A percentile compares a stretch with the other conserved stretches of the same genome.
Evolutionary conservation across 202 grass and related monocot genomes (phyloP).

Genomic region (Zizania palustris): DNA sequence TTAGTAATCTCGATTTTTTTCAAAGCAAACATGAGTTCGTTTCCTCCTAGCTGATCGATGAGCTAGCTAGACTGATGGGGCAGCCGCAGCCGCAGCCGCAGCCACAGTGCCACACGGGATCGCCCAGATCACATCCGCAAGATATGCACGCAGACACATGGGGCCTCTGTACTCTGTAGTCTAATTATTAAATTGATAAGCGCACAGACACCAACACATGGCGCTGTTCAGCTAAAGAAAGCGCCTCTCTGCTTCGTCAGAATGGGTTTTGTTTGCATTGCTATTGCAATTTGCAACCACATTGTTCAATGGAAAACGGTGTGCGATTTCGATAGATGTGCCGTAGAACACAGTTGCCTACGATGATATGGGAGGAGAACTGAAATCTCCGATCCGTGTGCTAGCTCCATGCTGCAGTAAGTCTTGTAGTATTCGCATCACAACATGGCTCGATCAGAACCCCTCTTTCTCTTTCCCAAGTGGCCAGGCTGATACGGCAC

Average conservation of each 20-base stretch:
- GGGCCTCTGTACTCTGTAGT: constrained; percentile 41
- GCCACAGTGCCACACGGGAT: constrained; percentile 15
- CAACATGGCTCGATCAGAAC: not conserved
- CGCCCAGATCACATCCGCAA: constrained; percentile 15
- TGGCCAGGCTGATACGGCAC: not conserved
- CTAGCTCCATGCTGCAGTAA: not conserved
- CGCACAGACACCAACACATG: constrained; percentile 56
- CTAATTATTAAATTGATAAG: constrained; percentile 74
- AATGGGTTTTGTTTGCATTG: constrained; percentile 29
- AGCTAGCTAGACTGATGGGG: no score
- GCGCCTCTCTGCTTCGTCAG: constrained; percentile 34
- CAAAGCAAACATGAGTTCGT: constrained; percentile 27
- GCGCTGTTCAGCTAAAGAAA: constrained; percentile 46
- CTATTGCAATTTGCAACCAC: not conserved
- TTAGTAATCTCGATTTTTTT: constrained; percentile 19
- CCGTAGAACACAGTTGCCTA: constrained; percentile 21
- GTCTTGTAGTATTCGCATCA: not conserved
- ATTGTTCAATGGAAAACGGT: constrained; percentile 2
- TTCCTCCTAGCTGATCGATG: not conserved
- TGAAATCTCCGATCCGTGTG: not conserved
- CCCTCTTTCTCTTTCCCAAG: not conserved
- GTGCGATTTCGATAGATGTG: constrained; percentile 28
- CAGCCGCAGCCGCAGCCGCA: not conserved
- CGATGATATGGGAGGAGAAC: constrained; percentile 10
- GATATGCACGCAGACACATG: constrained; percentile 50